phyloP scores from a whole-genome alignment of 2,329 filamentous ascomycete species.

The Chalaropsis ovoidea region DNA sequence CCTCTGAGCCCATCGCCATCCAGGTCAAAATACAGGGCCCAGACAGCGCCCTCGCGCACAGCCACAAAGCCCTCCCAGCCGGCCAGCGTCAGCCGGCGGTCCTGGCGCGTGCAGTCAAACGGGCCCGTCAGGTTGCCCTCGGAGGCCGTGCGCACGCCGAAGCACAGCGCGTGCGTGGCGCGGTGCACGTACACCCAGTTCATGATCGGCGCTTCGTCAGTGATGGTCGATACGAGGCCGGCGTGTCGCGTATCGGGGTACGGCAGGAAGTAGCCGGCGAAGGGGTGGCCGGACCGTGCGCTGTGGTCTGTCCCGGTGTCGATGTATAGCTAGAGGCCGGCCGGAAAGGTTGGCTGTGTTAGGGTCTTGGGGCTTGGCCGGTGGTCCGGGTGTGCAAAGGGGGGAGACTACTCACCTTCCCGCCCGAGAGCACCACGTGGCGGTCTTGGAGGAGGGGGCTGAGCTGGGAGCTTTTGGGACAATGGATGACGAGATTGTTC shows the following conservation, averaged over 20 bases:
- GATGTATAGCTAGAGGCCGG: slow-evolving; percentile 31
- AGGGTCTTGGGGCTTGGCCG: background rate
- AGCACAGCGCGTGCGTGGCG: slow-evolving; percentile 39
- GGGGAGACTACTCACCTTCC: slow-evolving; percentile 32
- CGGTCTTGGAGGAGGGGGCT: slow-evolving; percentile 38
- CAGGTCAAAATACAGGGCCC: slow-evolving; percentile 41
- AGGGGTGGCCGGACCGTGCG: slow-evolving; percentile 39
- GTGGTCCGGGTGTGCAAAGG: background rate
- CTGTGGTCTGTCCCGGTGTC: slow-evolving; percentile 34
- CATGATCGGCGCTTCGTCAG: slow-evolving; percentile 40
- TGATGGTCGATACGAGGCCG: slow-evolving; percentile 41
- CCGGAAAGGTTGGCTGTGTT: background rate
- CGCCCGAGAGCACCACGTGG: slow-evolving; percentile 37
- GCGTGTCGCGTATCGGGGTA: slow-evolving; percentile 44
- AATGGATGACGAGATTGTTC: slow-evolving; percentile 40
- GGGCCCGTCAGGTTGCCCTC: slow-evolving; percentile 39
- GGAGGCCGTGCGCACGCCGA: slow-evolving; percentile 37
- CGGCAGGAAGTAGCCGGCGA: slow-evolving; percentile 48
- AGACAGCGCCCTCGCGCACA: slow-evolving; percentile 37
- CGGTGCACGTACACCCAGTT: slow-evolving; percentile 44
- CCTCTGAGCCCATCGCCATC: slow-evolving; percentile 38
- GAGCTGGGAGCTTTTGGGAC: slow-evolving; percentile 39
- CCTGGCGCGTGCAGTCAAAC: slow-evolving; percentile 44
- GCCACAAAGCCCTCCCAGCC: slow-evolving; percentile 44
- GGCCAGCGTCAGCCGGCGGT: slow-evolving; percentile 41